phyloP scores from a whole-genome alignment of 441 rosid species.

The Monsonia emarginata region DNA sequence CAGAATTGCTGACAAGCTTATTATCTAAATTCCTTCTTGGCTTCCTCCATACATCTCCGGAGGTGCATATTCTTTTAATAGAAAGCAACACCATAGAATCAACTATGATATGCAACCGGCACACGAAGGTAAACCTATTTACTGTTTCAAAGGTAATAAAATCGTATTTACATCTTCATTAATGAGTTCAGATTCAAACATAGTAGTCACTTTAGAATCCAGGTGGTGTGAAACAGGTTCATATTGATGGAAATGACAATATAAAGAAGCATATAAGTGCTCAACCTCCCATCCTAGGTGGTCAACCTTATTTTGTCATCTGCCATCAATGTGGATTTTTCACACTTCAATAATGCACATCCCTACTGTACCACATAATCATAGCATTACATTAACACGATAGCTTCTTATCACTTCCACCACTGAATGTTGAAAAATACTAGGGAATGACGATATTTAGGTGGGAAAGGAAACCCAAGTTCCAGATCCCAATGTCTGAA shows the following conservation, averaged over 20 bases:
- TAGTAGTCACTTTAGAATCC: not conserved
- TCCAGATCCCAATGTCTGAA: not conserved
- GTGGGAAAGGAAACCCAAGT: not conserved
- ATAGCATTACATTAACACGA: not conserved
- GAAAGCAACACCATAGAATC: slow-evolving; percentile 13
- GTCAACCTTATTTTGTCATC: slow-evolving; percentile 1
- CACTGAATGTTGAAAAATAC: not conserved
- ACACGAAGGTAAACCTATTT: not conserved
- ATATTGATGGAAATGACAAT: not conserved
- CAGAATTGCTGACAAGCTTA: slow-evolving; percentile 7
- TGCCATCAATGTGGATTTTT: not conserved
- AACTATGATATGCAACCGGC: not conserved
- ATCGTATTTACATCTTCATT: not conserved
- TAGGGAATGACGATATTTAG: not conserved
- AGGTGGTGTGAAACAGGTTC: not conserved
- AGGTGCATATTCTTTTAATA: slow-evolving; percentile 7
- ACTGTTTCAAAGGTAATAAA: not conserved
- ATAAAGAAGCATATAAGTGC: not conserved
- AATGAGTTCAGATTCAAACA: not conserved
- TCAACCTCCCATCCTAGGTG: not conserved
- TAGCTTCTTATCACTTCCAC: not conserved
- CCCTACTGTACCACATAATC: not conserved
- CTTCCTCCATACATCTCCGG: slow-evolving; percentile 3
- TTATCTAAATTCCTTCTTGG: slow-evolving; percentile 1
- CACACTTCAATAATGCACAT: no score